Conservation (phyloP, 2,329 filamentous ascomycete genomes). For the Dactylellina cionopaga region DNA sequence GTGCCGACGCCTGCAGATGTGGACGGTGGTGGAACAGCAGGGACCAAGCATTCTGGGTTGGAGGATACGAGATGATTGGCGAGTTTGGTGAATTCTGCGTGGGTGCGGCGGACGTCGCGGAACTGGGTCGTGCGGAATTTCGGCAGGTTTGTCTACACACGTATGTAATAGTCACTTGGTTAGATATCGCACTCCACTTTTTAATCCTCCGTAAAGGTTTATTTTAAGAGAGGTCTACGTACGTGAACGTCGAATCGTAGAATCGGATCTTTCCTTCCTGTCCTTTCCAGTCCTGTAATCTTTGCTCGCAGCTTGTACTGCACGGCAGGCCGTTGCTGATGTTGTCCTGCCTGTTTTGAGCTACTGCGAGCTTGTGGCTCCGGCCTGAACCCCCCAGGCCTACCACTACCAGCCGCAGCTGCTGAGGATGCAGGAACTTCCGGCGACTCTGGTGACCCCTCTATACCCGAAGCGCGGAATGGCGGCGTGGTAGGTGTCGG, state of each 20-base stretch:
- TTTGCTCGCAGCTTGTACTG: slow-evolving; percentile 91
- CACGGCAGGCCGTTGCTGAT: slow-evolving; percentile 67
- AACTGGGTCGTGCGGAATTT: slow-evolving; percentile 98
- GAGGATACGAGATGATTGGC: slow-evolving; percentile 94
- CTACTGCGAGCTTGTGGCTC: slow-evolving; percentile 44
- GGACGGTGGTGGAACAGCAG: slow-evolving; percentile 90
- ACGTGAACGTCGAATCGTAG: slow-evolving; percentile 96
- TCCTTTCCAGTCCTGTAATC: slow-evolving; percentile 90
- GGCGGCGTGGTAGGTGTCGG: slow-evolving; percentile 30
- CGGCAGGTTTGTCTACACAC: slow-evolving; percentile 88
- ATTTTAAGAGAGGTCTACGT: slow-evolving; percentile 61
- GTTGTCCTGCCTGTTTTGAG: slow-evolving; percentile 59
- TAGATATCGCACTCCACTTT: not conserved
- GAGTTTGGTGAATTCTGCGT: slow-evolving; percentile 96
- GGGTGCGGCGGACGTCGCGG: slow-evolving; percentile 92
- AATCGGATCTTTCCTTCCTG: slow-evolving; percentile 94
- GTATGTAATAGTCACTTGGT: slow-evolving; percentile 1
- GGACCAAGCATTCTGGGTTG: slow-evolving; percentile 95
- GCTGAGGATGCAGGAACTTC: slow-evolving; percentile 10
- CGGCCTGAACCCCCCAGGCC: slow-evolving; percentile 25
- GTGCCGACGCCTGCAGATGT: slow-evolving; percentile 95
- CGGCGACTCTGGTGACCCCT: slow-evolving; percentile 34
- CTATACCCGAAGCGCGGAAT: slow-evolving; percentile 3
- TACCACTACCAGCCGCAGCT: not conserved
- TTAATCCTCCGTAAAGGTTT: not conserved